Conservation (phyloP, 2,329 filamentous ascomycete genomes). For the Calonectria crousiana region DNA sequence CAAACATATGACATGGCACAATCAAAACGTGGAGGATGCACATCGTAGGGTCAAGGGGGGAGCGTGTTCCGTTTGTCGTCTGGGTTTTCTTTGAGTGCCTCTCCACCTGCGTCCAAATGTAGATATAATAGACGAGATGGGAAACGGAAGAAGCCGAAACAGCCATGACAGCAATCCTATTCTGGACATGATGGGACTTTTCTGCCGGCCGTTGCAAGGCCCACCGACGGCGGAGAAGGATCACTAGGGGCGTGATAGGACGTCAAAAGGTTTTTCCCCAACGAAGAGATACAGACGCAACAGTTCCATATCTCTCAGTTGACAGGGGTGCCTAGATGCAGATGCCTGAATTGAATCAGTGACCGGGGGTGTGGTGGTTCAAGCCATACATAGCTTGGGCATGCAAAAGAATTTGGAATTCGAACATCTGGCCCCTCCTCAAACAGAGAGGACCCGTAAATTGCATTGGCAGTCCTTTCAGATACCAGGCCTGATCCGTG, state of each 20-base stretch:
- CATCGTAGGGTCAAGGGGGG: not conserved
- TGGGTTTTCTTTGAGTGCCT: not conserved
- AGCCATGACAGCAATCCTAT: not conserved
- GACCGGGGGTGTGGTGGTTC: not conserved
- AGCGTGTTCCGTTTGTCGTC: not conserved
- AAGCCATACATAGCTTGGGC: not conserved
- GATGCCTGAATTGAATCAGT: not conserved
- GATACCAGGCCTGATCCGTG: slow-evolving; percentile 7
- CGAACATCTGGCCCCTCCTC: not conserved
- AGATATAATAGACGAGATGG: not conserved
- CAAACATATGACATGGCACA: not conserved
- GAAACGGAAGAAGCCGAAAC: slow-evolving; percentile 1
- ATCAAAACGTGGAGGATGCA: slow-evolving; percentile 7
- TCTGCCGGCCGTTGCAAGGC: not conserved
- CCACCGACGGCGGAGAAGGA: not conserved
- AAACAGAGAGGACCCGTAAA: not conserved
- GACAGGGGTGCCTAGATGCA: not conserved
- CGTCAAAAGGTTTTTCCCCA: not conserved
- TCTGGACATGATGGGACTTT: not conserved
- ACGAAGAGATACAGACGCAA: not conserved
- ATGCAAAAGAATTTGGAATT: slow-evolving; percentile 13
- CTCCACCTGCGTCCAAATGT: not conserved
- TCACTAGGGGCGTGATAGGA: not conserved
- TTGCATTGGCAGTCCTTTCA: not conserved
- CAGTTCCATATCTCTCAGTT: not conserved